Evolutionary conservation across 371 early-diverging fungal genomes (phyloP).

Genomic region (Mortierella sp.): DNA sequence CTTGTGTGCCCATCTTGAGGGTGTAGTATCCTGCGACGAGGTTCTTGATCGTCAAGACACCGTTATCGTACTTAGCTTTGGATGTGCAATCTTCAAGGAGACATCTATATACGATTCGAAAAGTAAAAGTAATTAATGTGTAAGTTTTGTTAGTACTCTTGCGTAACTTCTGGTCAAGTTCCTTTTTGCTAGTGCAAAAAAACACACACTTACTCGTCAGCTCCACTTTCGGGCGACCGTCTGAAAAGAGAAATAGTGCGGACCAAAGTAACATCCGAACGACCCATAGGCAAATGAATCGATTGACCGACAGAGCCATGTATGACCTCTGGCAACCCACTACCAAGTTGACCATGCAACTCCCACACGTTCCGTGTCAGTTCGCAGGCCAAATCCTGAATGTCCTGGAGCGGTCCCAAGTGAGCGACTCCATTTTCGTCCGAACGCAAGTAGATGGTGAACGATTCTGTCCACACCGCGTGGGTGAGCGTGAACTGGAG

Average conservation of each 20-base stretch:
- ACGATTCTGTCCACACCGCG: conserved; percentile 15
- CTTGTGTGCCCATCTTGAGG: conserved; percentile 13
- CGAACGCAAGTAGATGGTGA: conserved; percentile 53
- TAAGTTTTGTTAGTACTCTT: neutral
- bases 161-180: neutral
- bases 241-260: conserved; percentile 31
- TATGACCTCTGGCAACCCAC: conserved; percentile 27
- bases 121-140: neutral
- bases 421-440: conserved; percentile 62
- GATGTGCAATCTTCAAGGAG: conserved; percentile 34
- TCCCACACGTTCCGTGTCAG: conserved; percentile 25
- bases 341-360: neutral
- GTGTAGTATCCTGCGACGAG: conserved; percentile 41
- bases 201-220: conserved; percentile 33
- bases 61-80: conserved; percentile 20
- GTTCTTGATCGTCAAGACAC: conserved; percentile 22
- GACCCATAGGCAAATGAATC: conserved; percentile 50
- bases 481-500: conserved; percentile 59
- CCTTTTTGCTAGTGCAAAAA: neutral
- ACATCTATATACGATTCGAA: neutral
- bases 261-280: conserved; percentile 10
- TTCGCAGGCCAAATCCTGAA: conserved; percentile 23
- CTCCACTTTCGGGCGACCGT: conserved; percentile 40
- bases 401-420: conserved; percentile 59
- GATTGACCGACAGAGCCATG: conserved; percentile 50